Conservation (phyloP, 2,329 filamentous ascomycete genomes). For the Periconia macrospinosa region DNA sequence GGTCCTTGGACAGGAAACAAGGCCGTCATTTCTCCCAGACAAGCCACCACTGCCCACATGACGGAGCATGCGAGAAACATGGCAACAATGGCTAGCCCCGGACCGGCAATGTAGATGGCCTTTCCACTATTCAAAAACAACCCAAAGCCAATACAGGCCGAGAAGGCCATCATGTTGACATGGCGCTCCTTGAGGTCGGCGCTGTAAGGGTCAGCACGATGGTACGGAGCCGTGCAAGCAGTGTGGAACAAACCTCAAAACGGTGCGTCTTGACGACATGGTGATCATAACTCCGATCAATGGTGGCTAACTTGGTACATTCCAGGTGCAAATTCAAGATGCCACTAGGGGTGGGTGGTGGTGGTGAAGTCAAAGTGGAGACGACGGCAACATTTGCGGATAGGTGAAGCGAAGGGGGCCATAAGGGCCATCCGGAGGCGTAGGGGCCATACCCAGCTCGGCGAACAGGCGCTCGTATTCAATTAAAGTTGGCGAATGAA, state of each 20-base stretch:
- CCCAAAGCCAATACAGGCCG: constrained; percentile 40
- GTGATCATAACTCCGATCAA: constrained; percentile 8
- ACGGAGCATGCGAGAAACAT: constrained; percentile 40
- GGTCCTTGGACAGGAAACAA: constrained; percentile 86
- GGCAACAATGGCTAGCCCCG: constrained; percentile 40
- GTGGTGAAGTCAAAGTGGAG: constrained; percentile 8
- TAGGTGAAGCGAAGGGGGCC: neutral
- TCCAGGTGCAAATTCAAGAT: constrained; percentile 2
- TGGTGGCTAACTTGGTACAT: constrained; percentile 1
- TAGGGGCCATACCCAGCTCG: constrained; percentile 18
- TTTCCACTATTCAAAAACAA: constrained; percentile 43
- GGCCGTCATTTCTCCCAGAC: constrained; percentile 82
- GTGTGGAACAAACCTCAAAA: constrained; percentile 13
- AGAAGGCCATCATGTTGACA: constrained; percentile 44
- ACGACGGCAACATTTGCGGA: constrained; percentile 8
- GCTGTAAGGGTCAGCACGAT: constrained; percentile 8
- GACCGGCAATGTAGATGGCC: constrained; percentile 42
- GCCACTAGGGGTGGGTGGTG: constrained; percentile 1
- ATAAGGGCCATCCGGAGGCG: constrained; percentile 9
- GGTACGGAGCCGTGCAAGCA: neutral
- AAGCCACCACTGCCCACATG: constrained; percentile 43
- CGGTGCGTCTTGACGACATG: constrained; percentile 28
- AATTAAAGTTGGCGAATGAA: constrained; percentile 13
- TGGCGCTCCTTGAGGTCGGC: constrained; percentile 30
- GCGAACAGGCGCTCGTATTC: constrained; percentile 17